phyloP scores from a whole-genome alignment of 176 grass and related monocot genomes.

The Elymus sibiricus region DNA sequence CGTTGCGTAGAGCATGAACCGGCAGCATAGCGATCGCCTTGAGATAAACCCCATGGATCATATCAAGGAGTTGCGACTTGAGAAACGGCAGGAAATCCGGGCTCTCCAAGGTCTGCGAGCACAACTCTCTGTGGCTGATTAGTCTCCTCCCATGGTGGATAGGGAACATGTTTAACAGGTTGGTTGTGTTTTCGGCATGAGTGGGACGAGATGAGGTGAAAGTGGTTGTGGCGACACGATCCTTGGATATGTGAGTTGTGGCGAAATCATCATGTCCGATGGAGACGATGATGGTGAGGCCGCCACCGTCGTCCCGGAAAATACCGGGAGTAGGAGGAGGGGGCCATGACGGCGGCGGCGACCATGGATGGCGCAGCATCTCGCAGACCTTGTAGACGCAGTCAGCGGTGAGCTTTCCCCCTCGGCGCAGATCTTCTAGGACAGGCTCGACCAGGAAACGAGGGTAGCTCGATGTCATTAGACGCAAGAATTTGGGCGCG shows the following conservation, averaged over 20 bases:
- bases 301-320: not conserved
- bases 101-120: not conserved
- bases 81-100: not conserved
- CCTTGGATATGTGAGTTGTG: not conserved
- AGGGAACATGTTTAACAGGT: not conserved
- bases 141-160: not conserved
- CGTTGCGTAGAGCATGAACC: not conserved
- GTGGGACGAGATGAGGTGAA: not conserved
- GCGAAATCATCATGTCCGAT: not conserved
- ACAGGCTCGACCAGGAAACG: not conserved
- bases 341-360: not conserved
- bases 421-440: not conserved
- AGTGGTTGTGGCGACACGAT: not conserved
- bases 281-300: not conserved
- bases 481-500: not conserved
- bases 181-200: not conserved
- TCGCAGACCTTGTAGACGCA: not conserved
- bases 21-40: not conserved
- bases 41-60: not conserved
- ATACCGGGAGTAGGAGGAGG: not conserved
- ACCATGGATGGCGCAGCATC: not conserved
- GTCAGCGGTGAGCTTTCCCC: not conserved
- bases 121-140: not conserved
- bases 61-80: not conserved
- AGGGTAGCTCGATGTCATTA: not conserved